Evolutionary conservation across 257 asterid genomes (phyloP).

Genomic region (Nicotiana sylvestris): DNA sequence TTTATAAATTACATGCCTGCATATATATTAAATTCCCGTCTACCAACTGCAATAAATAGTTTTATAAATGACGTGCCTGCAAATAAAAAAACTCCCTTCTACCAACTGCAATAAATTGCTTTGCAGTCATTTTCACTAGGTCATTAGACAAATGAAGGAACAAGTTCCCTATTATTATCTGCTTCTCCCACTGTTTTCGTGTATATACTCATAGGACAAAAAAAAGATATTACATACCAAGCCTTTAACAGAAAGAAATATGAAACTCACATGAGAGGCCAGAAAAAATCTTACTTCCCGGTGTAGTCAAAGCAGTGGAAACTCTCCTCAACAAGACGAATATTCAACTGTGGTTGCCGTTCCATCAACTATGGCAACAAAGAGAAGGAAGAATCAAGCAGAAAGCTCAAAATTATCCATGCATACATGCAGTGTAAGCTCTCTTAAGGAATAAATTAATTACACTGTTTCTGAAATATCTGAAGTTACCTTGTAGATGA

Average conservation of each 20-base stretch:
- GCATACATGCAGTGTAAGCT: neutral
- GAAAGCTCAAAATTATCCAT: neutral
- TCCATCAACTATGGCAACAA: constrained; percentile 42
- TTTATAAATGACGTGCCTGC: no score
- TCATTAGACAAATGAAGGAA: no score
- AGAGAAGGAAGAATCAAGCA: constrained; percentile 10
- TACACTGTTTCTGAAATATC: constrained; percentile 15
- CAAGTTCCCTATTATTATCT: neutral
- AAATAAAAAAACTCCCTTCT: no score
- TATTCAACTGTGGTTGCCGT: constrained; percentile 46
- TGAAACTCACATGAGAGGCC: constrained; percentile 6
- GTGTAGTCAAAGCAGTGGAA: constrained; percentile 49
- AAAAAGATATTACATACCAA: neutral
- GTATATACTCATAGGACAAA: neutral
- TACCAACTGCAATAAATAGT: no score
- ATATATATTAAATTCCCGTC: no score
- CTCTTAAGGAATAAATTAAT: neutral
- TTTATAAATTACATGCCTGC: no score
- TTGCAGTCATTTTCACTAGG: no score
- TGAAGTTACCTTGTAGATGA: constrained; percentile 43
- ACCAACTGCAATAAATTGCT: no score
- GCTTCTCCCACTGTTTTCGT: neutral
- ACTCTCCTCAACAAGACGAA: constrained; percentile 41
- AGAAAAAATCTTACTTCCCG: constrained; percentile 49
- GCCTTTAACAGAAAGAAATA: neutral